Base-by-base conservation (phyloP, 192 early-diverging fungal genomes). In the Phlyctochytrium arcticum region DNA sequence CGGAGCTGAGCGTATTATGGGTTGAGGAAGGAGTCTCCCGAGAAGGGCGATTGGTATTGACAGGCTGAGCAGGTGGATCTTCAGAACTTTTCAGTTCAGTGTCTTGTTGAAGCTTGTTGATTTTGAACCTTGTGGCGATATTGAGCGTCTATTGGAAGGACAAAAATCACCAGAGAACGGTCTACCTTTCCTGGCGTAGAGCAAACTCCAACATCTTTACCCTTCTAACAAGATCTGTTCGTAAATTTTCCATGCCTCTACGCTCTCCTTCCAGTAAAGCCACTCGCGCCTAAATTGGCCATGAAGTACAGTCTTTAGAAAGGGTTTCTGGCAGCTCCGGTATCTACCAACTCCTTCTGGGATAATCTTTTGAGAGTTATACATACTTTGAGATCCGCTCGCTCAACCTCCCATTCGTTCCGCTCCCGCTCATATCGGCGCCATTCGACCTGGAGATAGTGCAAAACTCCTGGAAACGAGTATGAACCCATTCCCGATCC, bases 151-250 rank as follows among this genome's bases (percentile, higher is more conserved):
- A 21, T 51, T 21, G 26, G 50, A 21, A 12, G 12, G 26, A n/a
- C 39, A n/a, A 42, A 42, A 42, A n/a, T 42, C 39, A 42, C n/a
- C n/a, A n/a, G n/a, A n/a, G n/a, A n/a, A n/a, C n/a, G n/a, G n/a
- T n/a, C 39, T 78, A 90, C 90, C 91, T 82, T 68, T 92, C 89
- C 55, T 87, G 82, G 54, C 80, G 57, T 58, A 94, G 60, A 10
- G 88, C 87, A 74, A 81, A 90, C 69, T 94, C 91, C 8, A 94
- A 77, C 92, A 94, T 93, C 71, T 91, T 92, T 27, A 90, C 80
- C 17, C 91, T 76, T 67, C 85, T 79, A 72, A 87, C 72, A 60
- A 94, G 68, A 75, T 92, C 90, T 30, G 74, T 70, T 65, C 88
- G 89, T 48, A 85, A 57, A 48, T 84, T 90, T 47, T 92, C 91